Evolutionary conservation across 371 early-diverging fungal species (phyloP).

Genomic region (Mucor piriformis): DNA sequence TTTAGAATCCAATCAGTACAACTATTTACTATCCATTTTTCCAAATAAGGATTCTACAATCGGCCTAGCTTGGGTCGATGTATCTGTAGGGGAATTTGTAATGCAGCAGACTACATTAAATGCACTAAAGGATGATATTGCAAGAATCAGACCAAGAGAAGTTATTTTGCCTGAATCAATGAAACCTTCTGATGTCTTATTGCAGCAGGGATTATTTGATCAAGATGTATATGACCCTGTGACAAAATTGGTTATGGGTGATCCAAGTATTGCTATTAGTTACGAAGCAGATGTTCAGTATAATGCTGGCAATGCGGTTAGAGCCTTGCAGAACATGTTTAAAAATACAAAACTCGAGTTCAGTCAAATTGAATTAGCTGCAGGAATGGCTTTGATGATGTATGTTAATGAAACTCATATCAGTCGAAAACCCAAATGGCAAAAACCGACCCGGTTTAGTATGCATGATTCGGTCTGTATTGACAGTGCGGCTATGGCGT

Average conservation of each 20-base stretch:
- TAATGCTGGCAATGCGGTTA: constrained; percentile 14
- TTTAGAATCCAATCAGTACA: constrained; percentile 63
- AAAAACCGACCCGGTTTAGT: constrained; percentile 50
- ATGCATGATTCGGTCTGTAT: constrained; percentile 55
- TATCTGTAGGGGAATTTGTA: constrained; percentile 89
- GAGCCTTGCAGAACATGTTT: constrained; percentile 12
- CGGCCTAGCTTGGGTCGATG: constrained; percentile 90
- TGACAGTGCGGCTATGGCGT: constrained; percentile 62
- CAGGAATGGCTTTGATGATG: constrained; percentile 54
- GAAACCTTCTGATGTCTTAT: constrained; percentile 10
- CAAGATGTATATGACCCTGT: constrained; percentile 23
- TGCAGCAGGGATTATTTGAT: constrained; percentile 19
- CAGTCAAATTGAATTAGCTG: constrained; percentile 44
- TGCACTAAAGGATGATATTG: constrained; percentile 68
- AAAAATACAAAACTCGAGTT: constrained; percentile 9
- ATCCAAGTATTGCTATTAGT: constrained; percentile 29
- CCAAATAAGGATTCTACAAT: constrained; percentile 31
- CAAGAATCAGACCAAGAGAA: constrained; percentile 85
- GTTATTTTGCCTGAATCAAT: constrained; percentile 62
- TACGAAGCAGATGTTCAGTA: constrained; percentile 27
- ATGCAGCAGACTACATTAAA: constrained; percentile 57
- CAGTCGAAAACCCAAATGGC: constrained; percentile 47
- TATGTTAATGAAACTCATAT: constrained; percentile 64
- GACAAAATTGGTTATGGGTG: constrained; percentile 15
- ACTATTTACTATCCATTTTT: constrained; percentile 66